Percentiles rank a stretch among this genome's conserved stretches.
phyloP scores from a whole-genome alignment of 2,329 filamentous ascomycete species.

The Didymella exigua region DNA sequence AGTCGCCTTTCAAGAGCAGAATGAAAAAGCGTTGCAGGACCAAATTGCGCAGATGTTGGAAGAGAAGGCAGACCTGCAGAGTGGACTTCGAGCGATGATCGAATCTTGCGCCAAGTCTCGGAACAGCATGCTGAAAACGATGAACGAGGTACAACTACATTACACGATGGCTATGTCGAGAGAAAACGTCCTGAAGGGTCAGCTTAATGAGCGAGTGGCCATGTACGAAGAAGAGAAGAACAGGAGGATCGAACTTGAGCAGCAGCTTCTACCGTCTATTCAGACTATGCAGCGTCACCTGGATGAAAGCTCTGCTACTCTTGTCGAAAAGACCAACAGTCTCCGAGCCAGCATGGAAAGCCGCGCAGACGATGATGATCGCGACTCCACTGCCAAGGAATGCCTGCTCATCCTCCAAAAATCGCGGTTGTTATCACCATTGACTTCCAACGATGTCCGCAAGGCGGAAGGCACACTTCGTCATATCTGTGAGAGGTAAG shows the following conservation, averaged over 20 bases:
- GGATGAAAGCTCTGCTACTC: conserved; percentile 19
- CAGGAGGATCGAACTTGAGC: conserved; percentile 29
- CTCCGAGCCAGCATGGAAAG: conserved; percentile 9
- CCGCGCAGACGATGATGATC: neutral
- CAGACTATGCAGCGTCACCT: conserved; percentile 25
- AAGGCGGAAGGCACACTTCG: conserved; percentile 34
- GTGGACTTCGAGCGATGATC: conserved; percentile 20
- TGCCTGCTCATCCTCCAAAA: conserved; percentile 26
- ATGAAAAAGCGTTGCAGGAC: conserved; percentile 16
- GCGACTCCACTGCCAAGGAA: conserved; percentile 19
- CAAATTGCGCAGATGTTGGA: conserved; percentile 28
- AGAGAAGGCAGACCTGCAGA: conserved; percentile 28
- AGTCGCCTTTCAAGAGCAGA: conserved; percentile 19
- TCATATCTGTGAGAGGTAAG: conserved; percentile 30
- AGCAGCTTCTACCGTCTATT: conserved; percentile 23
- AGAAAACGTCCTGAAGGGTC: conserved; percentile 18
- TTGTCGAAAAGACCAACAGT: conserved; percentile 1
- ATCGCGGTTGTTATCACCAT: conserved; percentile 21
- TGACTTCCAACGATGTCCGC: conserved; percentile 28
- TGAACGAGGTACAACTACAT: conserved; percentile 25
- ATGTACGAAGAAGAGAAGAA: conserved; percentile 29
- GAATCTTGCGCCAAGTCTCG: conserved; percentile 19
- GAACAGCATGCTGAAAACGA: conserved; percentile 15
- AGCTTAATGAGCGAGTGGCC: conserved; percentile 16
- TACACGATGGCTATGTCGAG: conserved; percentile 21